A percentile compares a stretch with the other conserved stretches of the same genome.
phyloP scores from a whole-genome alignment of 2,329 filamentous ascomycete species.

The Gnomoniopsis smithogilvyi region DNA sequence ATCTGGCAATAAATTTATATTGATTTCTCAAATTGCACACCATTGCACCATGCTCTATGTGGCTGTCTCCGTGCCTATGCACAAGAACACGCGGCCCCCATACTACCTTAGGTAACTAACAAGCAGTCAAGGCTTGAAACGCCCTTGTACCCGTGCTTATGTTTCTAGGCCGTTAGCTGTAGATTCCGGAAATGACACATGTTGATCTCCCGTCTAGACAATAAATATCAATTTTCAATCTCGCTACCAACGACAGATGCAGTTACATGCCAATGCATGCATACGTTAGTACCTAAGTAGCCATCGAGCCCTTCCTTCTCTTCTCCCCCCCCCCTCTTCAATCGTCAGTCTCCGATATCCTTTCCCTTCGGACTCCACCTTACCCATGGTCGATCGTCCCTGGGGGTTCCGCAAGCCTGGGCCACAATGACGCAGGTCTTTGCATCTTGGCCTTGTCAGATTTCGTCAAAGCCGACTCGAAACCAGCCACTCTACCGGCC shows the following conservation, averaged over 20 bases:
- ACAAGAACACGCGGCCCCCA: too few relatives aligned
- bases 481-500: not conserved
- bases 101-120: too few relatives aligned
- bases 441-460: not conserved
- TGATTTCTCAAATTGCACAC: too few relatives aligned
- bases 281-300: not conserved
- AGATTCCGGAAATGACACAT: not conserved
- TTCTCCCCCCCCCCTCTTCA: not conserved
- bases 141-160: too few relatives aligned
- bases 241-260: not conserved
- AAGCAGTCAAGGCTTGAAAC: too few relatives aligned
- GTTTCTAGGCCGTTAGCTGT: not conserved
- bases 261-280: not conserved
- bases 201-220: not conserved
- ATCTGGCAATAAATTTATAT: too few relatives aligned
- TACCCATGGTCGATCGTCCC: not conserved
- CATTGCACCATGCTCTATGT: too few relatives aligned
- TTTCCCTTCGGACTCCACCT: not conserved
- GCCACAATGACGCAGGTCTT: not conserved
- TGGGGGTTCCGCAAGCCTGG: not conserved
- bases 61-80: too few relatives aligned
- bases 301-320: too few relatives aligned
- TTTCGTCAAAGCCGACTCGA: not conserved
- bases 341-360: not conserved
- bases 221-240: not conserved